Percentiles rank a stretch among this genome's conserved stretches.
Conservation (phyloP, 164 flowering plant species). For the Nymphaea thermarum region DNA sequence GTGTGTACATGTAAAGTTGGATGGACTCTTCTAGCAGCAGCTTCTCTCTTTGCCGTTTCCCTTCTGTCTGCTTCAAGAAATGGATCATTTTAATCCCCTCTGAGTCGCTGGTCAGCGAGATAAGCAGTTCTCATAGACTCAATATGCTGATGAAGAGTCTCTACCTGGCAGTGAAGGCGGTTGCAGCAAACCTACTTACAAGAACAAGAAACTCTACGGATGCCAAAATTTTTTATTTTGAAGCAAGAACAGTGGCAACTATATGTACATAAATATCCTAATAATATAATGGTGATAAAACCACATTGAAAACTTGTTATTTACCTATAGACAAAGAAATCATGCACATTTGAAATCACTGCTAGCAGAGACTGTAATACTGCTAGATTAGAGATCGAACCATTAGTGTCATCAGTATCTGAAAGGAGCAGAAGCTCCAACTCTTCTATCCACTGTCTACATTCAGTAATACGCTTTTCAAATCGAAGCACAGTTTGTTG, state of each 20-base stretch:
- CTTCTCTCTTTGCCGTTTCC: conserved; percentile 85
- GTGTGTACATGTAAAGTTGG: conserved; percentile 83
- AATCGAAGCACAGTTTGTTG: conserved; percentile 72
- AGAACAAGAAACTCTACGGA: neutral
- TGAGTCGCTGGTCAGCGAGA: conserved; percentile 81
- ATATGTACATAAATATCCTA: too few species aligned
- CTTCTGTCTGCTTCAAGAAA: conserved; percentile 96
- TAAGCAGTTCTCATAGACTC: conserved; percentile 95
- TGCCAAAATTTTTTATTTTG: neutral
- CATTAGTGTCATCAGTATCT: conserved; percentile 32
- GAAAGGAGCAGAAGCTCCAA: conserved; percentile 74
- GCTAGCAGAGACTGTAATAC: conserved; percentile 79
- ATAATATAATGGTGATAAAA: too few species aligned
- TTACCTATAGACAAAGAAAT: conserved; percentile 93
- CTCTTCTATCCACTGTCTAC: conserved; percentile 93
- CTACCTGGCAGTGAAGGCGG: conserved; percentile 47
- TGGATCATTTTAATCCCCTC: conserved; percentile 78
- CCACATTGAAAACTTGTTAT: too few species aligned
- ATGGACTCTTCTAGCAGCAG: conserved; percentile 86
- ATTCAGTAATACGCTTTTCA: conserved; percentile 69
- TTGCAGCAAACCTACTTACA: neutral
- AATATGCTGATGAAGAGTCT: conserved; percentile 85
- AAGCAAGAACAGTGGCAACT: too few species aligned
- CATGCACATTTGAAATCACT: conserved; percentile 90
- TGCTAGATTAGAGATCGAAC: conserved; percentile 30